Conservation (phyloP, 495 filamentous ascomycete species). For the Trypethelium eluteriae region DNA sequence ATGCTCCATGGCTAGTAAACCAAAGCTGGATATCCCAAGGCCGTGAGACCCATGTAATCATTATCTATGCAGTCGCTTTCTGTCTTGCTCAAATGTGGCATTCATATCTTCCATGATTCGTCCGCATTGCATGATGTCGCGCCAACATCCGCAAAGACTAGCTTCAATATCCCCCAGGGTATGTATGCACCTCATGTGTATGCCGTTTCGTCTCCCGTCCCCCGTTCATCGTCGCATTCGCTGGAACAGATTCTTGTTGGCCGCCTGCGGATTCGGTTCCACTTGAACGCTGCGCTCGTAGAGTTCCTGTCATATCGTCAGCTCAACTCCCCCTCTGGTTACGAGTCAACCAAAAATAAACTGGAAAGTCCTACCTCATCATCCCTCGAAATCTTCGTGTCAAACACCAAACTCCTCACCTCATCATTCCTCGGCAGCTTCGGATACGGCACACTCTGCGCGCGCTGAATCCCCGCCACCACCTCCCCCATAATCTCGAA, state of each 20-base stretch:
- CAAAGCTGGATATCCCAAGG: conserved; percentile 2
- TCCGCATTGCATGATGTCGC: background rate
- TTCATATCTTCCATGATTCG: background rate
- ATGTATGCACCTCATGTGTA: background rate
- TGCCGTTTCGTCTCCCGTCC: too few relatives aligned
- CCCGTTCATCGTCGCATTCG: background rate
- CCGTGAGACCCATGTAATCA: background rate
- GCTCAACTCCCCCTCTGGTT: background rate
- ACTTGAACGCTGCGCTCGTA: conserved; percentile 26
- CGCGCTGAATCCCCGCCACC: conserved; percentile 79
- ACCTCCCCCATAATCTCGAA: conserved; percentile 95
- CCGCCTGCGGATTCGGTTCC: conserved; percentile 19
- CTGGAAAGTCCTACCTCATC: conserved; percentile 46
- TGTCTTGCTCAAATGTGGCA: background rate
- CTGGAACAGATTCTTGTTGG: background rate
- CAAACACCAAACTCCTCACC: conserved; percentile 63
- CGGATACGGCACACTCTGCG: conserved; percentile 76
- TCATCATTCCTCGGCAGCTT: conserved; percentile 58
- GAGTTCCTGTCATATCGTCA: conserved; percentile 20
- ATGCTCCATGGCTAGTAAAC: background rate
- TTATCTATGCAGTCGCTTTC: conserved; percentile 5
- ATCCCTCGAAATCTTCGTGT: conserved; percentile 50
- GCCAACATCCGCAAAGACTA: background rate
- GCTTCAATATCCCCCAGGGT: background rate
- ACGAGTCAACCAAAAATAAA: background rate